Conservation (phyloP, 805 yeast species). For the Saturnispora saitoi region DNA sequence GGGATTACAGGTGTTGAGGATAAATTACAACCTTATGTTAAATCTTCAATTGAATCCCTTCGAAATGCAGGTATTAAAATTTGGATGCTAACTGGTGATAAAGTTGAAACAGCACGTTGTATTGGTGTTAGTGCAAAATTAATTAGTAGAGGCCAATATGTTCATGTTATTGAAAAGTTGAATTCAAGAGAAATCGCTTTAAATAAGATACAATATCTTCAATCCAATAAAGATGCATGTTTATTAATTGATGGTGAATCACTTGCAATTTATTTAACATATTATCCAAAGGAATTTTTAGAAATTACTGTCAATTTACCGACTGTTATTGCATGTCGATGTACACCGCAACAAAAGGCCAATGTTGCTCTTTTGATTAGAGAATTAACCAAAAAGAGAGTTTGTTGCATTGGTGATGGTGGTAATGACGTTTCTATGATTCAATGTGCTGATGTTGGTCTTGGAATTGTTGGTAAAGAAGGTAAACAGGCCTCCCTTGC, state of each 20-base stretch:
- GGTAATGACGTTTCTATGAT: constrained; percentile 99
- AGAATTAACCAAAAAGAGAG: constrained; percentile 74
- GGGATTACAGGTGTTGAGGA: constrained; percentile 98
- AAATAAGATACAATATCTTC: constrained; percentile 65
- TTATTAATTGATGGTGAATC: constrained; percentile 93
- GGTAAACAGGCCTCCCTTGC: constrained; percentile 96
- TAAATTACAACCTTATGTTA: constrained; percentile 83
- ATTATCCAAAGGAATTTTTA: constrained; percentile 65
- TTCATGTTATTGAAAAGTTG: constrained; percentile 73
- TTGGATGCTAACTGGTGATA: constrained; percentile 99
- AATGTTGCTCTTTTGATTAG: constrained; percentile 82
- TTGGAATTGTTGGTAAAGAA: constrained; percentile 97
- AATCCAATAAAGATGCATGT: constrained; percentile 57
- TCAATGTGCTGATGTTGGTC: constrained; percentile 97
- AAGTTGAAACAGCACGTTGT: constrained; percentile 96
- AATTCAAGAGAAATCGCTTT: constrained; percentile 47
- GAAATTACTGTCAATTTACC: constrained; percentile 71
- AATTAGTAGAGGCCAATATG: constrained; percentile 88
- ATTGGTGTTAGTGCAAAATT: constrained; percentile 94
- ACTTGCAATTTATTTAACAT: constrained; percentile 54
- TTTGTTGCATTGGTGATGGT: constrained; percentile 98
- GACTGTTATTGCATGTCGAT: constrained; percentile 95
- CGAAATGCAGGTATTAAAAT: constrained; percentile 95
- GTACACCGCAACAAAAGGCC: constrained; percentile 98
- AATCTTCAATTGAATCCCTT: constrained; percentile 81